A percentile compares a stretch with the other conserved stretches of the same genome.
phyloP scores from a whole-genome alignment of 2,329 filamentous ascomycete genomes.

The Rachicladosporium sp. region DNA sequence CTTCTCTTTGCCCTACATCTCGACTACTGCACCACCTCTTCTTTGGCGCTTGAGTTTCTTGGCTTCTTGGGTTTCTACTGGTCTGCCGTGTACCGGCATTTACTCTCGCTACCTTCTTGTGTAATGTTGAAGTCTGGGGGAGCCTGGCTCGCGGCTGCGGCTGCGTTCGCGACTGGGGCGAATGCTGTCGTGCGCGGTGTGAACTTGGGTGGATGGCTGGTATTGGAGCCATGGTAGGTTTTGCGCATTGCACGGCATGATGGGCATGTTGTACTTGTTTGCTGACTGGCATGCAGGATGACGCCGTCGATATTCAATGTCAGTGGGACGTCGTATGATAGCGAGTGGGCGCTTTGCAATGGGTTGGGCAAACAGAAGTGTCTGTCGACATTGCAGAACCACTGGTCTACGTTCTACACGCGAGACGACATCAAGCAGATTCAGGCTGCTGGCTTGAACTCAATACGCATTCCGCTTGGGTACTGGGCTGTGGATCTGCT shows the following conservation, averaged over 20 bases:
- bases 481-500: slow-evolving; percentile 46
- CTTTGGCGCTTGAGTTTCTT: too few species aligned
- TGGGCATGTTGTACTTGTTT: slow-evolving; percentile 24
- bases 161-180: too few species aligned
- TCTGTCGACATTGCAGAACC: too few species aligned
- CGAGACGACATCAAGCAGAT: slow-evolving; percentile 46
- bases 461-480: slow-evolving; percentile 46
- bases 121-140: too few species aligned
- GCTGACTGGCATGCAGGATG: too few species aligned
- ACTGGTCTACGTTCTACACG: slow-evolving; percentile 41
- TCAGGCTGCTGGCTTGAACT: slow-evolving; percentile 44
- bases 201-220: slow-evolving; percentile 50
- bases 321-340: slow-evolving; percentile 24
- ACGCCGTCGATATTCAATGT: slow-evolving; percentile 48
- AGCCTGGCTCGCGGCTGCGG: too few species aligned
- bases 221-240: slow-evolving; percentile 52
- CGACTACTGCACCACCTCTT: too few species aligned
- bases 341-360: slow-evolving; percentile 18
- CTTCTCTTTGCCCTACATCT: too few species aligned
- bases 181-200: slow-evolving; percentile 54
- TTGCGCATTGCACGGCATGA: slow-evolving; percentile 40
- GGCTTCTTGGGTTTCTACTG: too few species aligned
- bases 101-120: too few species aligned
- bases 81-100: too few species aligned
- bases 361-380: slow-evolving; percentile 19